Percentiles rank a stretch among this genome's conserved stretches.
Conservation (phyloP, 306 rosid genomes). For the Hylodesmum podocarpum region DNA sequence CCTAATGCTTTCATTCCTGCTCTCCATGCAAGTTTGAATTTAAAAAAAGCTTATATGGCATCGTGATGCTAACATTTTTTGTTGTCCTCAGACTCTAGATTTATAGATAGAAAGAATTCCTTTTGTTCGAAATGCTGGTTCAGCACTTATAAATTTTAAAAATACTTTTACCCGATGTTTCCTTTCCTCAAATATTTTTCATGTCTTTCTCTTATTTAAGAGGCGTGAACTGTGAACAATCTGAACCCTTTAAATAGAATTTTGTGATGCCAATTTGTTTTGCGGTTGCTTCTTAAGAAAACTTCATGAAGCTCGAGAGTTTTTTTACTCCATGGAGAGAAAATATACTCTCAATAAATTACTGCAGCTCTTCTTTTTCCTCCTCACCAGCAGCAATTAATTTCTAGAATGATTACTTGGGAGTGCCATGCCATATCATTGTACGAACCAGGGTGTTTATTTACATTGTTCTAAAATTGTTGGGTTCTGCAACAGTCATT, state of each 20-base stretch:
- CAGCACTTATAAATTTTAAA: not conserved
- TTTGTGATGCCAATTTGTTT: not conserved
- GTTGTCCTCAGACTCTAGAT: not conserved
- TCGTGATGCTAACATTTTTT: not conserved
- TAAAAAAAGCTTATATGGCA: not conserved
- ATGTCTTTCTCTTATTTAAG: not conserved
- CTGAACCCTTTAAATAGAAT: not conserved
- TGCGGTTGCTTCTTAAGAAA: not conserved
- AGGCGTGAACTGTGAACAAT: not conserved
- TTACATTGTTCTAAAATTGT: not conserved
- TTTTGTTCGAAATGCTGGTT: not conserved
- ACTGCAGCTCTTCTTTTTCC: not conserved
- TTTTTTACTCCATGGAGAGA: not conserved
- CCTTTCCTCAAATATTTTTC: not conserved
- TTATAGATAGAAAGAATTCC: slow-evolving; percentile 2
- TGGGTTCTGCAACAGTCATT: slow-evolving; percentile 9
- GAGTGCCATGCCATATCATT: not conserved
- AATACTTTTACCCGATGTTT: not conserved
- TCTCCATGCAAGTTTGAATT: not conserved
- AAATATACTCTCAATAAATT: not conserved
- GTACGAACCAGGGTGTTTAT: not conserved
- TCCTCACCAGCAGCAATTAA: not conserved
- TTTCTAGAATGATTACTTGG: not conserved
- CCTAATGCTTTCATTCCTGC: not conserved
- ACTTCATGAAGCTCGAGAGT: not conserved